phyloP scores from a whole-genome alignment of 768 basidiomycete species.

The Leccinum aurantiacum region DNA sequence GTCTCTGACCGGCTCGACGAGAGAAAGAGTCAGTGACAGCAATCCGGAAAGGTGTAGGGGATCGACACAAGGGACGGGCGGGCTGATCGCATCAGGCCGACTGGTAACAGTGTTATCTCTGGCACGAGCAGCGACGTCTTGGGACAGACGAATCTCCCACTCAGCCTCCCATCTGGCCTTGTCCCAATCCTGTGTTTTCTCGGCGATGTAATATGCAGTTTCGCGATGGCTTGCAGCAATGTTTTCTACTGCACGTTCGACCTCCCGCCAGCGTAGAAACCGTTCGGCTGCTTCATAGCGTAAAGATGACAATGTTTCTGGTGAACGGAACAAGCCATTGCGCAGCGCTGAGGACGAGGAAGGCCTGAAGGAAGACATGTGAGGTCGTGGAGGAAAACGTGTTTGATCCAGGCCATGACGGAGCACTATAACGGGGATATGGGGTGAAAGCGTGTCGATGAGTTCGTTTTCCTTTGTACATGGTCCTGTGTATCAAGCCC shows the following conservation, averaged over 20 bases:
- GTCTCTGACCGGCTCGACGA: constrained; percentile 47
- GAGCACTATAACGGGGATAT: constrained; percentile 59
- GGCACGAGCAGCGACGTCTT: constrained; percentile 54
- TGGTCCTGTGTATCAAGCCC: constrained; percentile 21
- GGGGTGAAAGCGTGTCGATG: constrained; percentile 47
- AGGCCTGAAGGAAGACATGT: constrained; percentile 60
- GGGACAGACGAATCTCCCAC: constrained; percentile 60
- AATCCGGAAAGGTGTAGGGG: constrained; percentile 69
- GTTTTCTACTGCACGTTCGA: constrained; percentile 54
- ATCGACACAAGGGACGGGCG: constrained; percentile 44
- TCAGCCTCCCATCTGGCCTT: constrained; percentile 67
- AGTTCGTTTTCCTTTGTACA: constrained; percentile 42
- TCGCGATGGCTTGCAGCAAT: constrained; percentile 37
- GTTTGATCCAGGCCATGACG: constrained; percentile 40
- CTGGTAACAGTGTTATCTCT: constrained; percentile 39
- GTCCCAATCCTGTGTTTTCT: constrained; percentile 44
- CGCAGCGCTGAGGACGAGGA: constrained; percentile 51
- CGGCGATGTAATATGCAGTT: constrained; percentile 19
- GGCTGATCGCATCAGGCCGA: constrained; percentile 15
- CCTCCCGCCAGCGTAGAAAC: constrained; percentile 71
- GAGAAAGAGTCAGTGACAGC: constrained; percentile 58
- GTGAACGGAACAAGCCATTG: constrained; percentile 60
- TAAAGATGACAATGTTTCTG: constrained; percentile 55
- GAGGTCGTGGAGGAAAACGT: constrained; percentile 28
- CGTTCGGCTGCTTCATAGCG: constrained; percentile 67